Evolutionary conservation across 1,139 yeast genomes (phyloP), one percentile per base, ranked within the genome.

Genomic region (Nakaseomyces delphensis): DNA sequence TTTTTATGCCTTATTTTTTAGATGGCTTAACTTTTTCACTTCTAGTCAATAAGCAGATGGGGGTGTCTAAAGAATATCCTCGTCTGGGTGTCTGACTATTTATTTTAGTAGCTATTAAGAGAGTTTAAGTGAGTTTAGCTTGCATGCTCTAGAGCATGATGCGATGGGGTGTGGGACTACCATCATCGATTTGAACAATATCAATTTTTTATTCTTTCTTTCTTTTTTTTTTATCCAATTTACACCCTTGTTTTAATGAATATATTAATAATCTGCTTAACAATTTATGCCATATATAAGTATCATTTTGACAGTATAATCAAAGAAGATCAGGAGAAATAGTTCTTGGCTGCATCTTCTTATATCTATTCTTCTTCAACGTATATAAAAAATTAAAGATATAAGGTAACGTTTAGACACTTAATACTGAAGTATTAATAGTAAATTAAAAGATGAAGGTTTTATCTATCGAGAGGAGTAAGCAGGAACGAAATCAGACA

Each of bases 401-500:
- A 3, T 27, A 11, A 27, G 5, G 7, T 3, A 27, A 14, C 29
- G 29, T 14, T 3, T 10, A 14, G 18, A 7, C 7, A 7, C 25
- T 23, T 23, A 23, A 7, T 7, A 23, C 9, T 7, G 25, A 7
- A 14, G 18, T 13, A 9, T 9, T 13, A 14, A 28, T 2, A 28
- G 23, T 5, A 16, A n/a, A 15, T 7, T 11, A 31, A n/a, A n/a
- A n/a, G n/a, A 39, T 39, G 41, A 39, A 31, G 19, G 36, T 31
- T 10, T 16, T 39, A 30, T 31, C 41, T 7, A 21, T 39, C 7
- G 27, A 18, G 23, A 21, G 23, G 24, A 31, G 36, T 16, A 23
- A 10, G 10, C 27, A 14, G 15, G 42, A 38, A 19, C 32, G 40
- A n/a, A 44, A 47, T 15, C 50, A 47, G 3, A 51, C 56, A 3